These are phyloP conservation scores for Candida sonorensis DNA, from an alignment of 805 yeast genomes.

Conservation along the genomic window DNA sequence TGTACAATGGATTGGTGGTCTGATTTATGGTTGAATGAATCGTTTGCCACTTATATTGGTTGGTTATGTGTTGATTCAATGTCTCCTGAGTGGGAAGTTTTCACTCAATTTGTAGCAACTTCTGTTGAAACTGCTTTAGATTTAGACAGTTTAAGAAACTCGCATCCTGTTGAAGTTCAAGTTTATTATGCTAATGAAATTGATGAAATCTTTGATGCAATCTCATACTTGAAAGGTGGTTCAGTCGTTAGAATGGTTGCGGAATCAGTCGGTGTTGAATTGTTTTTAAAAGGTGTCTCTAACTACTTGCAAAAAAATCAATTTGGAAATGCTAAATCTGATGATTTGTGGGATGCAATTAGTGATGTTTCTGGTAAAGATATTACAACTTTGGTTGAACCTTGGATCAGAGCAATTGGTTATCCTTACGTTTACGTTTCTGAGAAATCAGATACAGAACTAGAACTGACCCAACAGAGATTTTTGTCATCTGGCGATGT, in stretches of 20 bases:
- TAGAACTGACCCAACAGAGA: conserved; percentile 49
- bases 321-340: conserved; percentile 67
- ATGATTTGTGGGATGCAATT: conserved; percentile 65
- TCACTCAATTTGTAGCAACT: conserved; percentile 46
- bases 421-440: conserved; percentile 59
- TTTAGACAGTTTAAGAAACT: conserved; percentile 51
- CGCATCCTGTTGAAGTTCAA: conserved; percentile 81
- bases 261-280: conserved; percentile 58
- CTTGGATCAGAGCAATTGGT: conserved; percentile 72
- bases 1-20: conserved; percentile 96
- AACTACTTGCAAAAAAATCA: conserved; percentile 56
- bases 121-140: conserved; percentile 45
- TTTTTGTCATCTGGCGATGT: conserved; percentile 59
- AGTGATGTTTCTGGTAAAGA: conserved; percentile 58
- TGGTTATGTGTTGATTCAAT: conserved; percentile 61
- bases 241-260: conserved; percentile 74
- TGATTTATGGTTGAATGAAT: conserved; percentile 84
- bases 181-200: conserved; percentile 74
- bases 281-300: conserved; percentile 68
- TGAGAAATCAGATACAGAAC: conserved; percentile 23
- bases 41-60: conserved; percentile 85
- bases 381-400: conserved; percentile 50
- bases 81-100: conserved; percentile 78
- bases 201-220: conserved; percentile 76
- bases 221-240: conserved; percentile 78